Conservation (phyloP, 2,329 filamentous ascomycete genomes). For the Arachnomyces sp. region DNA sequence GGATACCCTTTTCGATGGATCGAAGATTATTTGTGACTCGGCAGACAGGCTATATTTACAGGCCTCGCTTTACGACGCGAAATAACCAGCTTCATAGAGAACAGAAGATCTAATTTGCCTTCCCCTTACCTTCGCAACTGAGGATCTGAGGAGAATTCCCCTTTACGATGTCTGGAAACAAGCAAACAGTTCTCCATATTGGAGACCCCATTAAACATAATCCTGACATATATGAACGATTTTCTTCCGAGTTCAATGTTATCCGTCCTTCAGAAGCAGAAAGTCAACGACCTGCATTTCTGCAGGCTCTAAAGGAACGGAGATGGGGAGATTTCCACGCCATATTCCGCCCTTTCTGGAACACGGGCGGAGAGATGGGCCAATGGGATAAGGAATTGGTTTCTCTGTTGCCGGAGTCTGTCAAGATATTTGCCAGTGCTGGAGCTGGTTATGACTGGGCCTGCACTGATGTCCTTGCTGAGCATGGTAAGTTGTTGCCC, state of each 20-base stretch:
- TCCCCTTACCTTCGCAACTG: too few species aligned
- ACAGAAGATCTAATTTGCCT: too few species aligned
- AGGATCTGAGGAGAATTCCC: too few species aligned
- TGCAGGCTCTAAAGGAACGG: constrained; percentile 33
- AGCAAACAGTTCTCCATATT: constrained; percentile 36
- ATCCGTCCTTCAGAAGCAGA: constrained; percentile 32
- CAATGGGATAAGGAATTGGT: constrained; percentile 56
- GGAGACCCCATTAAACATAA: constrained; percentile 45
- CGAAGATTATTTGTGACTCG: too few species aligned
- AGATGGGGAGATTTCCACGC: constrained; percentile 37
- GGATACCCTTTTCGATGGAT: too few species aligned
- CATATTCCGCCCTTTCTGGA: constrained; percentile 56
- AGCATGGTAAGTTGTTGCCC: constrained; percentile 41
- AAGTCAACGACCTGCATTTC: constrained; percentile 27
- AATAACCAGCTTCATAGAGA: too few species aligned
- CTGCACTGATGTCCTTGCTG: constrained; percentile 53
- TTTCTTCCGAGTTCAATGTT: constrained; percentile 35
- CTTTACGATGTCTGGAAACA: constrained; percentile 4
- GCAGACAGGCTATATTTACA: too few species aligned
- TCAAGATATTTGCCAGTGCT: constrained; percentile 52
- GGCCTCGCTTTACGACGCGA: too few species aligned
- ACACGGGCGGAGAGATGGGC: constrained; percentile 59
- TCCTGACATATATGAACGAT: constrained; percentile 34
- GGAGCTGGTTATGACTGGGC: constrained; percentile 60
- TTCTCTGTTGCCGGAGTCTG: constrained; percentile 44